Evolutionary conservation across 495 filamentous ascomycete genomes (phyloP).

Genomic region (Penicillium waksmanii): DNA sequence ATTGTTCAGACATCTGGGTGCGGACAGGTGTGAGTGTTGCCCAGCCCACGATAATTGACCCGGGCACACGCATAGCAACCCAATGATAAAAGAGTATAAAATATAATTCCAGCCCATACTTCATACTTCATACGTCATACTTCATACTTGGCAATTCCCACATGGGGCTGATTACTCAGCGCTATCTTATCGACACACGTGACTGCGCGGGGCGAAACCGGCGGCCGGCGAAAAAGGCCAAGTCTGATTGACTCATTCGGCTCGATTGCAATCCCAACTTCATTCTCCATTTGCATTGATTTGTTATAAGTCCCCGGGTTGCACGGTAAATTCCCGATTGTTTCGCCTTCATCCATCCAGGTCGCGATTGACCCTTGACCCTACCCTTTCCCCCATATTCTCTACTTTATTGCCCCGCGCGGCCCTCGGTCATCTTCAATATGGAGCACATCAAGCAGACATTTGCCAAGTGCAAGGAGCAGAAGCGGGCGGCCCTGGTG

Average conservation of each 20-base stretch:
- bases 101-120: neutral
- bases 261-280: constrained; percentile 30
- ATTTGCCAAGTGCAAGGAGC: constrained; percentile 84
- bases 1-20: neutral
- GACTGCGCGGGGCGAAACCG: constrained; percentile 15
- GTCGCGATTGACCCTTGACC: constrained; percentile 10
- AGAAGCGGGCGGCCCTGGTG: constrained; percentile 72
- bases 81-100: neutral
- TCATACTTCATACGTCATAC: too few species aligned
- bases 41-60: neutral
- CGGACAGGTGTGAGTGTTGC: neutral
- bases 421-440: constrained; percentile 8
- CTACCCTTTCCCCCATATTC: constrained; percentile 15
- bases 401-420: constrained; percentile 20
- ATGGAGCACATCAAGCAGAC: constrained; percentile 85
- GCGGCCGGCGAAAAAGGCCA: constrained; percentile 7
- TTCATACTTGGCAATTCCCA: neutral
- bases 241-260: constrained; percentile 17
- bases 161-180: constrained; percentile 1
- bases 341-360: constrained; percentile 2
- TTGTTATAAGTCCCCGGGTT: constrained; percentile 1
- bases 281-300: constrained; percentile 31
- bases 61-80: neutral
- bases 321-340: constrained; percentile 1
- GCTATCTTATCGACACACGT: constrained; percentile 21